These are phyloP conservation scores for Hibiscus mutabilis DNA, from an alignment of 345 rosid species.

Conservation along the genomic window DNA sequence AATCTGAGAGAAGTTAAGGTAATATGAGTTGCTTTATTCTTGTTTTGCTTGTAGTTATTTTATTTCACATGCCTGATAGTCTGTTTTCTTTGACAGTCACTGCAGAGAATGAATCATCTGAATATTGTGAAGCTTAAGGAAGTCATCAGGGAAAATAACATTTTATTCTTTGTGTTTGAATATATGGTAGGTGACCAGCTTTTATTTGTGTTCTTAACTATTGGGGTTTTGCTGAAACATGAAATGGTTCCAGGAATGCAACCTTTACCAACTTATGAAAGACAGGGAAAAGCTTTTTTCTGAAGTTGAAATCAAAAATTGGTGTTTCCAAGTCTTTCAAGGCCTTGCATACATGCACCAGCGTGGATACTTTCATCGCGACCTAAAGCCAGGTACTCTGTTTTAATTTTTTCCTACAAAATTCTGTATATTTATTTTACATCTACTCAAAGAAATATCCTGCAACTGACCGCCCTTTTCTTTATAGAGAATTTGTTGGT, in stretches of 20 bases:
- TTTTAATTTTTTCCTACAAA: background rate
- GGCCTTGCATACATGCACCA: conserved; percentile 95
- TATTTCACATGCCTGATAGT: background rate
- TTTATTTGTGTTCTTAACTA: background rate
- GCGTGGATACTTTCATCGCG: conserved; percentile 94
- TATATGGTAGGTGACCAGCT: conserved; percentile 57
- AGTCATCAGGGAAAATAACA: conserved; percentile 84
- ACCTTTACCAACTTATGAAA: conserved; percentile 90
- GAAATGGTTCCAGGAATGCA: conserved; percentile 59
- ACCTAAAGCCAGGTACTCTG: conserved; percentile 87
- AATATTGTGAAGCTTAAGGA: conserved; percentile 97
- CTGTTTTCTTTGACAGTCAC: conserved; percentile 39
- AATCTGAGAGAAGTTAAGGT: conserved; percentile 98
- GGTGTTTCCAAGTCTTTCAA: conserved; percentile 96
- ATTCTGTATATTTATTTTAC: background rate
- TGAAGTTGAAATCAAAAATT: conserved; percentile 72
- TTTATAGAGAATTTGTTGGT: conserved; percentile 74
- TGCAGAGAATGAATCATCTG: conserved; percentile 84
- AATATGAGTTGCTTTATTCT: background rate
- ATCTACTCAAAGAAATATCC: background rate
- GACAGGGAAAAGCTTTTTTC: conserved; percentile 66
- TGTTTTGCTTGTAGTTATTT: background rate
- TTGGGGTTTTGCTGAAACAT: background rate
- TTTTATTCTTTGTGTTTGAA: conserved; percentile 83
- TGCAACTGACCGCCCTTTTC: background rate